phyloP scores from a whole-genome alignment of 441 rosid genomes.

The Isatis lusitanica region DNA sequence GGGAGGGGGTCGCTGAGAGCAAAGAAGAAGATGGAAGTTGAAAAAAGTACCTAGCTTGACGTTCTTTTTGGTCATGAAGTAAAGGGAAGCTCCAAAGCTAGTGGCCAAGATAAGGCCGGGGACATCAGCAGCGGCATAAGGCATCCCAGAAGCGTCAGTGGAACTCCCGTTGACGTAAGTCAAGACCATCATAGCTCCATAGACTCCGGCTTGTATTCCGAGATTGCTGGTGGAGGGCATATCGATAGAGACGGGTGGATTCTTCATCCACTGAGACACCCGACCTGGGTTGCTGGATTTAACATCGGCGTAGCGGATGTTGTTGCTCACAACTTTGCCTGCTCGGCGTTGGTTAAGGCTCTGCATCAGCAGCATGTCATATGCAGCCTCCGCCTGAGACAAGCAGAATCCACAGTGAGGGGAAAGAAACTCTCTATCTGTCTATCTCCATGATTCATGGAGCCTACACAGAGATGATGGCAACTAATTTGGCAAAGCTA shows the following conservation, averaged over 20 bases:
- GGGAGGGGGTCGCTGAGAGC: not conserved
- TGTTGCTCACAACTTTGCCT: slow-evolving; percentile 77
- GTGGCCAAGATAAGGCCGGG: slow-evolving; percentile 78
- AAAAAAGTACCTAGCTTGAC: slow-evolving; percentile 70
- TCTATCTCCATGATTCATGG: not conserved
- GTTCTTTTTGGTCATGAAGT: slow-evolving; percentile 82
- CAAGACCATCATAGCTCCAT: slow-evolving; percentile 84
- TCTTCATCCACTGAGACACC: slow-evolving; percentile 79
- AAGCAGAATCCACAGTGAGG: not conserved
- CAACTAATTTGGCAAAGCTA: not conserved
- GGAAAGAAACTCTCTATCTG: too few species aligned
- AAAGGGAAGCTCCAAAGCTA: slow-evolving; percentile 90
- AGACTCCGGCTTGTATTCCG: slow-evolving; percentile 85
- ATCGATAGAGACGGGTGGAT: slow-evolving; percentile 62
- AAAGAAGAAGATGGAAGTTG: slow-evolving; percentile 6
- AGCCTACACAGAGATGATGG: not conserved
- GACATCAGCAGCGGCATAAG: slow-evolving; percentile 75
- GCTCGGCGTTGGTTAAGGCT: slow-evolving; percentile 88
- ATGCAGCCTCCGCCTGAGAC: slow-evolving; percentile 87
- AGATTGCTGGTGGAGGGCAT: slow-evolving; percentile 65
- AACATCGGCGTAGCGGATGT: slow-evolving; percentile 89
- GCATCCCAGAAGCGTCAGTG: slow-evolving; percentile 40
- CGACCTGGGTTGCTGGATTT: slow-evolving; percentile 57
- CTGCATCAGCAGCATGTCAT: slow-evolving; percentile 95
- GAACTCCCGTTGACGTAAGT: slow-evolving; percentile 80